Base-by-base conservation (phyloP, 1,284 basidiomycete genomes). In the Cryptococcus depauperatus region DNA sequence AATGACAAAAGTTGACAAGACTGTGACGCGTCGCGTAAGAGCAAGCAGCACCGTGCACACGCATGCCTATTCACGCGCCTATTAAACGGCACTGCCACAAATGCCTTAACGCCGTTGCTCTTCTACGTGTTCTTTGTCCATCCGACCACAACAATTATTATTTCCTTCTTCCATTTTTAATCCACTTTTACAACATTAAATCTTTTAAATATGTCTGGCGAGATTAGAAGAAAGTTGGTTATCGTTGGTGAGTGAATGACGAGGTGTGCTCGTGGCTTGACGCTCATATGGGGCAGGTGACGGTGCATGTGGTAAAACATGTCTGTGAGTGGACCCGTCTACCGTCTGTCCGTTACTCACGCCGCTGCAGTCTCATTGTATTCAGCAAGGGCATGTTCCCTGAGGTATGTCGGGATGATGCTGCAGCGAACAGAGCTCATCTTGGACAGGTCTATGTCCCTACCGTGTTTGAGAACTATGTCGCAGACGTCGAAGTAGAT, bases 401-500 rank as follows among this genome's bases (percentile, higher is more conserved):
- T 45, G 87, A 90, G 79, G 88, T 88, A 61, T 46, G 75, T 70
- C 38, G 28, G 9, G 8, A n/a, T 8, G 28, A 29, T 19, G 37
- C 25, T 38, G 30, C 30, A 18, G n/a, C 27, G 5, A 23, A 29
- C 37, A 22, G 14, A 9, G 28, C 22, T 27, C 37, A 40, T 40
- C 14, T 9, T 21, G 22, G 19, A 44, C 59, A 90, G 84, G 86
- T 89, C 56, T 91, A 91, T 69, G 84, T 91, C 53, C 88, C 89
- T 37, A 92, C 89, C 49, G 88, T 92, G 40, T 92, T 92, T 58
- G 89, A 92, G 74, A 75, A 75, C 64, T 75, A 89, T 62, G 87
- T 88, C 42, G 84, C 84, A 56, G 85, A 89, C 68, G 85, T 90
- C 48, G 85, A 89, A 69, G 86, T 90, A 46, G 87, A 89, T 63